Percentiles rank a stretch among this genome's conserved stretches.
These are phyloP conservation scores for Agrocybe chaxingu DNA, from an alignment of 768 basidiomycete genomes.

Conservation along the genomic window DNA sequence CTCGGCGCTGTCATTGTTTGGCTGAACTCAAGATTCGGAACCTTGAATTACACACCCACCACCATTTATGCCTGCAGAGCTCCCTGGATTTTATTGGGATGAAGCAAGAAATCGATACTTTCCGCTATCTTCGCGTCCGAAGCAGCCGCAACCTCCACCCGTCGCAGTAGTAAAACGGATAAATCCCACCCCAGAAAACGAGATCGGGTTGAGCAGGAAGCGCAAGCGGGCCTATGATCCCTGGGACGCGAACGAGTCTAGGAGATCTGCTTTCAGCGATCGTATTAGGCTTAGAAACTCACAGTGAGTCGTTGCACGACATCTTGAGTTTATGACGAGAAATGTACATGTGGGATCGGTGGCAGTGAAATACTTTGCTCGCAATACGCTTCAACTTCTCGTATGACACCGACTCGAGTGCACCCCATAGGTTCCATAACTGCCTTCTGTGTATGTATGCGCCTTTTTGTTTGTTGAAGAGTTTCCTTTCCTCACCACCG, in stretches of 20 bases:
- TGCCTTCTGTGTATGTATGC: conserved; percentile 41
- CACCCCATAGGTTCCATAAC: conserved; percentile 38
- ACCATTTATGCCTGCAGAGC: conserved; percentile 39
- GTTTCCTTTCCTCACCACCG: background rate
- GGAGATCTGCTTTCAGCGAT: conserved; percentile 6
- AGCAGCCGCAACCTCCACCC: conserved; percentile 11
- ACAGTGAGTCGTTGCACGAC: conserved; percentile 13
- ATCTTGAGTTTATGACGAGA: background rate
- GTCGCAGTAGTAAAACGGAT: conserved; percentile 6
- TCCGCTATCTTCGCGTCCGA: conserved; percentile 41
- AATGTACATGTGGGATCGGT: background rate
- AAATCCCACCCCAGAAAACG: background rate
- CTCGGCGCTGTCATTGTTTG: too few species aligned
- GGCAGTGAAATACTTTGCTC: conserved; percentile 37
- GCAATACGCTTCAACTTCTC: conserved; percentile 37
- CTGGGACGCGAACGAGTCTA: conserved; percentile 11
- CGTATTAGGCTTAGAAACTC: conserved; percentile 6
- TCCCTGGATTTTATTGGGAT: conserved; percentile 62
- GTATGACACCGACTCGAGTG: conserved; percentile 21
- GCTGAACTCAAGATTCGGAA: too few species aligned
- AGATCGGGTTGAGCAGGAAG: background rate
- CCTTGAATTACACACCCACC: background rate
- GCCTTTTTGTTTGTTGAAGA: background rate
- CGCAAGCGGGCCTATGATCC: conserved; percentile 6
- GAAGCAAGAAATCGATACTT: conserved; percentile 51